Evolutionary conservation across 257 asterid species (phyloP).

Genomic region (Rhazya stricta): DNA sequence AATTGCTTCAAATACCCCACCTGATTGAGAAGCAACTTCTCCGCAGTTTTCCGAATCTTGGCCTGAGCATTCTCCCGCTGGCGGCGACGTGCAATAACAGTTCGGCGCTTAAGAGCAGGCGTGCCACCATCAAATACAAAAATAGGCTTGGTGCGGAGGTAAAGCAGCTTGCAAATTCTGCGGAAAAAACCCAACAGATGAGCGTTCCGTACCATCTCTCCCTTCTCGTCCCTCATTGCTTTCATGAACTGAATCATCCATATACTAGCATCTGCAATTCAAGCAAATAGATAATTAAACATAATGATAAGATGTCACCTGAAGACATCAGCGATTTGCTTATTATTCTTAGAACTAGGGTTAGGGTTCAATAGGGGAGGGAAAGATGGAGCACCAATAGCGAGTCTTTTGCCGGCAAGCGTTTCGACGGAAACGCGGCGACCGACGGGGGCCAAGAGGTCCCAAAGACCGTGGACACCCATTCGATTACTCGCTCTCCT

Average conservation of each 20-base stretch:
- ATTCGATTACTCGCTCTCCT: conserved; percentile 13
- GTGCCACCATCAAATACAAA: conserved; percentile 97
- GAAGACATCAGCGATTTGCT: background rate
- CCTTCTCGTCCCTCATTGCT: conserved; percentile 97
- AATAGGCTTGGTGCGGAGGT: conserved; percentile 82
- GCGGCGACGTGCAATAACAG: conserved; percentile 90
- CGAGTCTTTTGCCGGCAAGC: conserved; percentile 83
- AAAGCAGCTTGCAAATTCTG: conserved; percentile 88
- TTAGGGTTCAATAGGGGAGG: conserved; percentile 22
- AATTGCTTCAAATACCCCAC: conserved; percentile 30
- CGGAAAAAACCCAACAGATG: conserved; percentile 90
- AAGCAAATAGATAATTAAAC: conserved; percentile 7
- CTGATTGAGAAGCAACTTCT: conserved; percentile 88
- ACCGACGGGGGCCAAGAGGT: conserved; percentile 91
- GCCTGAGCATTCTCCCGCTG: conserved; percentile 98
- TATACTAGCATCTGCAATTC: conserved; percentile 77
- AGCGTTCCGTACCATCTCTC: conserved; percentile 93
- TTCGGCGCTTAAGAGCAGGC: conserved; percentile 91
- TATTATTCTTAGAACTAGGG: conserved; percentile 12
- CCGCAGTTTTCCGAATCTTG: conserved; percentile 93
- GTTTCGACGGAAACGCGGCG: conserved; percentile 98
- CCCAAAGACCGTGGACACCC: conserved; percentile 99
- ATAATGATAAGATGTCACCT: background rate
- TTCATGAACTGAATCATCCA: conserved; percentile 99
- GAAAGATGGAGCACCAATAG: conserved; percentile 57